phyloP scores from a whole-genome alignment of 83 land plant species.

The Diphasiastrum complanatum region DNA sequence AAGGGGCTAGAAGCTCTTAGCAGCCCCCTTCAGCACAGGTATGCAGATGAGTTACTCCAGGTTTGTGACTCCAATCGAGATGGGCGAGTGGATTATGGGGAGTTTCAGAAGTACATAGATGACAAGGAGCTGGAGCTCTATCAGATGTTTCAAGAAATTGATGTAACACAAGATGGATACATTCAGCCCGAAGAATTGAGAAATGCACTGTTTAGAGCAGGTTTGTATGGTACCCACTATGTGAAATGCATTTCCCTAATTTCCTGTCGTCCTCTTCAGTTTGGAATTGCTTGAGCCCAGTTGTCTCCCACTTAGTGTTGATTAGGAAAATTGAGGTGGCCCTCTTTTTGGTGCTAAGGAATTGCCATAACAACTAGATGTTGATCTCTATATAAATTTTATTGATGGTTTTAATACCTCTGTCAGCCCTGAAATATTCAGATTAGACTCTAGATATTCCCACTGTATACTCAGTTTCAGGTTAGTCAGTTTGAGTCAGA shows the following conservation, averaged over 20 bases:
- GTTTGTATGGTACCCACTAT: constrained; percentile 25
- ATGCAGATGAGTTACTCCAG: constrained; percentile 61
- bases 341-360: too few relatives aligned
- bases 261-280: background rate
- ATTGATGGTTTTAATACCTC: too few relatives aligned
- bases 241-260: background rate
- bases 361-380: too few relatives aligned
- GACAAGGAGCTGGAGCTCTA: constrained; percentile 85
- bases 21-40: constrained; percentile 77
- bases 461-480: too few relatives aligned
- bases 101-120: constrained; percentile 73
- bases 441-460: too few relatives aligned
- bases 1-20: constrained; percentile 49
- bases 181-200: constrained; percentile 80
- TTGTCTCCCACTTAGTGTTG: too few relatives aligned
- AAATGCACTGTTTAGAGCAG: constrained; percentile 67
- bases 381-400: too few relatives aligned
- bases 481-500: too few relatives aligned
- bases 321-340: too few relatives aligned
- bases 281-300: background rate
- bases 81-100: constrained; percentile 64
- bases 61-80: constrained; percentile 82
- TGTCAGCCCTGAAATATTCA: too few relatives aligned
- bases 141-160: constrained; percentile 73
- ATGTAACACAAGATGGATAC: constrained; percentile 83